Evolutionary conservation across 1,284 basidiomycete species (phyloP).

Genomic region (Ganoderma lingzhi): DNA sequence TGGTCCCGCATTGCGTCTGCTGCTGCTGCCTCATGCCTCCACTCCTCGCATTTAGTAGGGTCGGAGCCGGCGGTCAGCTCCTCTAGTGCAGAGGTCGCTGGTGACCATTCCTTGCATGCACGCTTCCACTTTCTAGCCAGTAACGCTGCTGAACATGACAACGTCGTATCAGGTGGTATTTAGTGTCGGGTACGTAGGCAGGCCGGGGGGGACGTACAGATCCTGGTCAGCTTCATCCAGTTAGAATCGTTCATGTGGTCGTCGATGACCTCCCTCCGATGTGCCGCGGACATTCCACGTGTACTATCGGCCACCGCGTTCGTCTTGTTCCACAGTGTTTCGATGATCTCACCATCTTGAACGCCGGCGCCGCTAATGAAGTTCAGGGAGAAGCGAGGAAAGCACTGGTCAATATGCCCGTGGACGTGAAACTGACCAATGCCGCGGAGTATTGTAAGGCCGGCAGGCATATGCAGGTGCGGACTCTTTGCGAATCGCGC

Average conservation of each 20-base stretch:
- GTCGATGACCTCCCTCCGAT: too few relatives aligned
- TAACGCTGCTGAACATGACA: background rate
- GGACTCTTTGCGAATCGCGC: background rate
- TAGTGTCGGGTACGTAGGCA: background rate
- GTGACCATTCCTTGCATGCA: background rate
- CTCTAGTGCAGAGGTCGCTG: too few relatives aligned
- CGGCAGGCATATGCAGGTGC: background rate
- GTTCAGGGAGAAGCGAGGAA: too few relatives aligned
- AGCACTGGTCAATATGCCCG: too few relatives aligned
- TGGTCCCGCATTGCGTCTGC: background rate
- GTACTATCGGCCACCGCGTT: too few relatives aligned
- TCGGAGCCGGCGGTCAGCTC: background rate
- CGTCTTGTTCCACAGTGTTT: too few relatives aligned
- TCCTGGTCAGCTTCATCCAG: slow-evolving; percentile 2
- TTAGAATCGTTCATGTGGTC: slow-evolving; percentile 4
- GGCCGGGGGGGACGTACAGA: background rate
- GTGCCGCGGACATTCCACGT: too few relatives aligned
- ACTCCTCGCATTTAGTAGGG: background rate
- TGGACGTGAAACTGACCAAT: too few relatives aligned
- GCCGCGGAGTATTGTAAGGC: background rate
- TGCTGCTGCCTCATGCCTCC: background rate
- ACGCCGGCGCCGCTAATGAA: too few relatives aligned
- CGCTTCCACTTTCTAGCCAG: background rate
- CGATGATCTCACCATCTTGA: too few relatives aligned
- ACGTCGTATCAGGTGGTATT: too few relatives aligned